Conservation (phyloP, 495 filamentous ascomycete species). For the Aspergillus carlsbadensis region DNA sequence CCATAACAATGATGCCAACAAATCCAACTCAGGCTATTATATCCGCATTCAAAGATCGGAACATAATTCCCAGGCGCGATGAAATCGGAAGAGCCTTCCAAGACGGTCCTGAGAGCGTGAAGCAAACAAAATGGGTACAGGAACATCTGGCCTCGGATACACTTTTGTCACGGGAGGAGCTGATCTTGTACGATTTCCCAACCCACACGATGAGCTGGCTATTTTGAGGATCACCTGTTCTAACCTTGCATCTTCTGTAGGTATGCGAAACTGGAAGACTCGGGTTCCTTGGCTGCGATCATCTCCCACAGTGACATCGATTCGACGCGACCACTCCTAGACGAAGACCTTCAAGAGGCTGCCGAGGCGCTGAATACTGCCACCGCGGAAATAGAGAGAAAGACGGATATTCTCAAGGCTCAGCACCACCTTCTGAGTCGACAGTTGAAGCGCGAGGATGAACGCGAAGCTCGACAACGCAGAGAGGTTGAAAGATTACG, state of each 20-base stretch:
- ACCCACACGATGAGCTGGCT: background rate
- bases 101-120: conserved; percentile 12
- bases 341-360: conserved; percentile 39
- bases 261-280: conserved; percentile 33
- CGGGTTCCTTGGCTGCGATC: conserved; percentile 29
- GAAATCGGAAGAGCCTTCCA: conserved; percentile 31
- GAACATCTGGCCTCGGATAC: conserved; percentile 34
- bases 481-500: conserved; percentile 33
- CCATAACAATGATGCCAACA: conserved; percentile 6
- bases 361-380: conserved; percentile 38
- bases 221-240: no score
- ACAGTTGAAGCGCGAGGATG: conserved; percentile 24
- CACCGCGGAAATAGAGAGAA: conserved; percentile 34
- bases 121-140: conserved; percentile 34
- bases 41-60: conserved; percentile 30
- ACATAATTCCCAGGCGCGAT: conserved; percentile 26
- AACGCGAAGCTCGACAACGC: conserved; percentile 22
- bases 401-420: conserved; percentile 29
- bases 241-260: conserved; percentile 16
- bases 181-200: conserved; percentile 28
- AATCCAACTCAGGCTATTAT: conserved; percentile 18
- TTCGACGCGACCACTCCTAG: conserved; percentile 38
- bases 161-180: conserved; percentile 43
- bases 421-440: conserved; percentile 34
- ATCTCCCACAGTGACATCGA: conserved; percentile 25